A percentile compares a stretch with the other conserved stretches of the same genome.
Conservation (phyloP, 148 eudicot genomes). For the Agrostemma githago region DNA sequence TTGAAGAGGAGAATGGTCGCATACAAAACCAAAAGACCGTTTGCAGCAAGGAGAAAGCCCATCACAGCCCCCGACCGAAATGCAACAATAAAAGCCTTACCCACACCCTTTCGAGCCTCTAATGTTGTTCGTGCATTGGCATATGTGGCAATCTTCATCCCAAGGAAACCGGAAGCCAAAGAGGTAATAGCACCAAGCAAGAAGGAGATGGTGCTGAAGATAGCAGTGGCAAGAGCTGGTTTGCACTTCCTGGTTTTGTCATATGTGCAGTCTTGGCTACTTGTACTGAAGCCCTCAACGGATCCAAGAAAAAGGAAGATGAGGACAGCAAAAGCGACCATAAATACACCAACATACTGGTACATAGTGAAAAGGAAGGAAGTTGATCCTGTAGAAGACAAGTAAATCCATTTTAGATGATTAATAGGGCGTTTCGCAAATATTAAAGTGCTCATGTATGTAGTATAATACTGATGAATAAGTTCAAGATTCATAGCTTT, state of each 20-base stretch:
- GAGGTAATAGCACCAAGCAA: conserved; percentile 83
- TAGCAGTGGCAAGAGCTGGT: conserved; percentile 86
- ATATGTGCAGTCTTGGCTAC: conserved; percentile 58
- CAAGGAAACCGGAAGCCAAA: conserved; percentile 83
- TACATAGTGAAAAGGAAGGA: conserved; percentile 77
- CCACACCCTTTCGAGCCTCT: conserved; percentile 95
- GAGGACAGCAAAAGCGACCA: conserved; percentile 77
- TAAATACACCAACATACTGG: conserved; percentile 78
- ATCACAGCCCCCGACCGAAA: conserved; percentile 98
- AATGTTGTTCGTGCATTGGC: conserved; percentile 93
- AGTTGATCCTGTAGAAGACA: conserved; percentile 58
- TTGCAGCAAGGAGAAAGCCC: conserved; percentile 95
- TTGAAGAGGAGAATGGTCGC: conserved; percentile 72
- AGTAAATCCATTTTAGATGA: not conserved
- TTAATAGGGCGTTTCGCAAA: not conserved
- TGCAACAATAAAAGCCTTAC: conserved; percentile 78
- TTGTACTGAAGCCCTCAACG: conserved; percentile 90
- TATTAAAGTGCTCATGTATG: not conserved
- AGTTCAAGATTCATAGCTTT: not conserved
- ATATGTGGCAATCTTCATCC: conserved; percentile 95
- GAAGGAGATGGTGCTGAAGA: conserved; percentile 77
- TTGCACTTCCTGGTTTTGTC: conserved; percentile 65
- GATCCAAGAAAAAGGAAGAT: conserved; percentile 96
- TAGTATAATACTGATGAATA: not conserved
- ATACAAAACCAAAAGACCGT: conserved; percentile 77